Percentiles rank a stretch among this genome's conserved stretches.
These are phyloP conservation scores for Fereydounia khargensis DNA, from an alignment of 1,284 basidiomycete genomes.

Conservation along the genomic window DNA sequence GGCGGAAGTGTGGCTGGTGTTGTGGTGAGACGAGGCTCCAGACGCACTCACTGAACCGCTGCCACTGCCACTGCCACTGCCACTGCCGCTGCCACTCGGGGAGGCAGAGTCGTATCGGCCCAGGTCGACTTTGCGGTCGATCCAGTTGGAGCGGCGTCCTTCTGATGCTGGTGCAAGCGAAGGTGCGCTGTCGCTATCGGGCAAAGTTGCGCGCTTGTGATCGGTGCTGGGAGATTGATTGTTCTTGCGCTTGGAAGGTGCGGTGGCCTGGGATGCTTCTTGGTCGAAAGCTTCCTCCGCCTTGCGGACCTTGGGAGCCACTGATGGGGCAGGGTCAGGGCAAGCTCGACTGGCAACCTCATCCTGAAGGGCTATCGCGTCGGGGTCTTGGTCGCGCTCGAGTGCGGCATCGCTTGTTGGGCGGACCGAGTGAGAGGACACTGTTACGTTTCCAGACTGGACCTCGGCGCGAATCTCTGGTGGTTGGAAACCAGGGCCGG, in stretches of 20 bases:
- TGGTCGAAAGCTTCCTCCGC: slow-evolving; percentile 6
- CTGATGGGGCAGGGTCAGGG: slow-evolving; percentile 2
- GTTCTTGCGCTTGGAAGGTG: too few species aligned
- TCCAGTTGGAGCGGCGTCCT: slow-evolving; percentile 16
- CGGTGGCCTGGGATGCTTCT: too few species aligned
- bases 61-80: slow-evolving; percentile 11
- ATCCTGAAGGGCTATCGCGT: slow-evolving; percentile 22
- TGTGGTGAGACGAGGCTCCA: slow-evolving; percentile 16
- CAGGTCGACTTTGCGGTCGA: slow-evolving; percentile 21
- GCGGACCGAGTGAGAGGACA: slow-evolving; percentile 10
- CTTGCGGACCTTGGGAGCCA: slow-evolving; percentile 16
- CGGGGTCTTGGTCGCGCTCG: too few species aligned
- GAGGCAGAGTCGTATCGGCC: slow-evolving; percentile 23
- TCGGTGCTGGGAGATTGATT: too few species aligned
- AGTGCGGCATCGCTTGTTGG: slow-evolving; percentile 6
- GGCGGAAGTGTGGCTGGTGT: slow-evolving; percentile 22
- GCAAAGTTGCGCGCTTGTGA: too few species aligned
- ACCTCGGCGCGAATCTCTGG: slow-evolving; percentile 5
- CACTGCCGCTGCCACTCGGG: slow-evolving; percentile 19
- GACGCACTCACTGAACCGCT: too few species aligned
- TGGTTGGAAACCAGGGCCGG: slow-evolving; percentile 2
- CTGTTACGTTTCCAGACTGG: slow-evolving; percentile 3
- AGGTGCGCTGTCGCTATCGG: too few species aligned
- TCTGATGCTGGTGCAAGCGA: not conserved
- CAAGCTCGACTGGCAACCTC: too few species aligned